Base-by-base conservation (phyloP, 2,329 filamentous ascomycete genomes). In the Cercospora sojina region DNA sequence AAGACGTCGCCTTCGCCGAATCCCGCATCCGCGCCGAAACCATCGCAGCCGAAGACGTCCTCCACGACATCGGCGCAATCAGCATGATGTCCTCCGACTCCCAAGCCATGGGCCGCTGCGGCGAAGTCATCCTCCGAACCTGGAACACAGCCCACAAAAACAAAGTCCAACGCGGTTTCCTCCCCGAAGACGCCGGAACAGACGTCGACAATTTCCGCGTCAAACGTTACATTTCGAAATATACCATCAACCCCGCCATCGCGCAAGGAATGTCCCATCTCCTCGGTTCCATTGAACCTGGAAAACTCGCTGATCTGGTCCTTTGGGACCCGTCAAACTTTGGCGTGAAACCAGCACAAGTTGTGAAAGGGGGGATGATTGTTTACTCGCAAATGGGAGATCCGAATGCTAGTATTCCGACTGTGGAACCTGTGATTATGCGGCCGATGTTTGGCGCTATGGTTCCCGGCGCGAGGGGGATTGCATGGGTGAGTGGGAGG, bases 121-220 rank as follows among this genome's bases (percentile, higher is more conserved):
- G 94, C 70, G 94, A 98, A 81, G 94, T 98, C 62, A 88, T 98
- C 67, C 83, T 96, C 25, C 87, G 94, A 12, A 97, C 94, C 0
- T 98, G 94, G 94, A 93, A 97, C 80, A 98, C 94, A 2, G 94
- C 94, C 0, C 92, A 97, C 81, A 97, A 97, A 86, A 98, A 98
- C 78, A 97, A 96, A 80, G 77, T 89, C 18, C 93, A 97, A 80
- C 86, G 93, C 8, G 94, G 94, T 0, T 76, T 79, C 0, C 80
- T 98, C 29, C 82, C 86, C 6, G 91, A 96, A 81, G 94, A 98
- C 74, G 84, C 90, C 69, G 91, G 86, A 23, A 90, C 91, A 0
- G 90, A 84, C 10, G 92, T 91, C 0, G 94, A 98, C 76, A 98
- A 98, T 78, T 93, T 92, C 81, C 84, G 94, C 47, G 94, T 96